Percentiles rank a stretch among this genome's conserved stretches.
Evolutionary conservation across 768 basidiomycete genomes (phyloP).

Genomic region (Filobasidium floriforme): DNA sequence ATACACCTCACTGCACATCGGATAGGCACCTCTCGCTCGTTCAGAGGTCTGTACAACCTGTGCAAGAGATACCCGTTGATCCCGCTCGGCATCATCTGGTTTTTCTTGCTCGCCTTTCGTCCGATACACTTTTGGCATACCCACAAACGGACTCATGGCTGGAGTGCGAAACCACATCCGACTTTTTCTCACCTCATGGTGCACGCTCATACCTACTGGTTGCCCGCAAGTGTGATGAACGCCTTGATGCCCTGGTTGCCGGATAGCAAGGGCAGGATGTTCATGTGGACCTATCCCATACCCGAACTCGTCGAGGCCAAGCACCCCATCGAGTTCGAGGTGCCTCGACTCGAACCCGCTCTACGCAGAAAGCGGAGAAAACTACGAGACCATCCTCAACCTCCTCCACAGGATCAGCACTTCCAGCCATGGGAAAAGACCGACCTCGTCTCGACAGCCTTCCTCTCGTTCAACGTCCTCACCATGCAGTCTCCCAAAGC

Average conservation of each 20-base stretch:
- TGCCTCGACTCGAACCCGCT: slow-evolving; percentile 12
- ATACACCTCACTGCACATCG: not conserved
- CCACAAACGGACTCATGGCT: slow-evolving; percentile 1
- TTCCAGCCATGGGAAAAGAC: slow-evolving; percentile 9
- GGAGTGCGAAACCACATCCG: slow-evolving; percentile 10
- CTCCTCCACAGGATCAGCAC: slow-evolving; percentile 1
- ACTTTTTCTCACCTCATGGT: slow-evolving; percentile 4
- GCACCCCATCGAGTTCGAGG: slow-evolving; percentile 10
- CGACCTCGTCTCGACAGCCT: slow-evolving; percentile 15
- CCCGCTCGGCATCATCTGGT: not conserved
- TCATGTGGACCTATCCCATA: slow-evolving; percentile 14
- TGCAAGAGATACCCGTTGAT: not conserved
- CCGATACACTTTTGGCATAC: slow-evolving; percentile 2
- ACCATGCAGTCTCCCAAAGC: slow-evolving; percentile 13
- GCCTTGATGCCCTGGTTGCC: not conserved
- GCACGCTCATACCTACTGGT: slow-evolving; percentile 5
- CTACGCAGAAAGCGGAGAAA: slow-evolving; percentile 10
- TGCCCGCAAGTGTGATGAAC: not conserved
- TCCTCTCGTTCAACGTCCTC: slow-evolving; percentile 16
- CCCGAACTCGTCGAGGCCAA: slow-evolving; percentile 13
- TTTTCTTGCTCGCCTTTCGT: not conserved
- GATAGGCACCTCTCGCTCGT: not conserved
- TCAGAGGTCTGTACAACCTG: not conserved
- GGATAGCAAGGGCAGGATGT: slow-evolving; percentile 7
- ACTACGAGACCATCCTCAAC: slow-evolving; percentile 6